Base-by-base conservation (phyloP, 2,329 filamentous ascomycete species). In the Colletotrichum horii region DNA sequence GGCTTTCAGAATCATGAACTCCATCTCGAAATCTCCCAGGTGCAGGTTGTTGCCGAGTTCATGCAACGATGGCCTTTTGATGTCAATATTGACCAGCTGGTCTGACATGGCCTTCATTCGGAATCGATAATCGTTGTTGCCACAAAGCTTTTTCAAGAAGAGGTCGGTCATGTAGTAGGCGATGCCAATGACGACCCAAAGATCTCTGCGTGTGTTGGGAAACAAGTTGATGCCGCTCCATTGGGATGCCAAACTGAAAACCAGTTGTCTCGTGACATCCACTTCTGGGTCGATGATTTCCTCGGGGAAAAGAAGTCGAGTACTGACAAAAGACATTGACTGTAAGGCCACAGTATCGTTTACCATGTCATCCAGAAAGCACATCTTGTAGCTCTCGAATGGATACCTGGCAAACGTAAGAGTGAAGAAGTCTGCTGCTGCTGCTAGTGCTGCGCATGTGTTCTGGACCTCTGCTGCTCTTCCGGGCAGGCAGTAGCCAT, bases 211-310 rank as follows among this genome's bases (percentile, higher is more conserved):
- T 55, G 94, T 92, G 81, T 96, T 95, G 1, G 97, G 94, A 64
- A 98, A 93, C 78, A 99, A 94, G 81, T 96, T 96, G 77, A 99
- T 94, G 19, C 97, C 97, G 78, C 97, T 95, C 94, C 96, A 99
- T 83, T 99, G 97, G 75, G 93, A 95, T 14, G 97, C 95, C 64
- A 98, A 88, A 1, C 96, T 93, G 82, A 97, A 94, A 11, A 97
- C 93, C 24, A 99, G 87, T 70, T 91, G 93, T 76, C 96, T 91
- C 6, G 95, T 97, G 14, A 94, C 94, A 28, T 95, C 92, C 79
- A 94, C 94, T 34, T 95, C 92, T 0, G 93, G 93, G 80, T 99
- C 96, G 79, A 98, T 93, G 43, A 98, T 92, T 36, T 95, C 93
- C 78, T 95, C 93, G 0, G 95, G 94, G 80, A 95, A 98, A 1